A percentile compares a stretch with the other conserved stretches of the same genome.
phyloP scores from a whole-genome alignment of 164 flowering plant species.

The Magnolia sinica region DNA sequence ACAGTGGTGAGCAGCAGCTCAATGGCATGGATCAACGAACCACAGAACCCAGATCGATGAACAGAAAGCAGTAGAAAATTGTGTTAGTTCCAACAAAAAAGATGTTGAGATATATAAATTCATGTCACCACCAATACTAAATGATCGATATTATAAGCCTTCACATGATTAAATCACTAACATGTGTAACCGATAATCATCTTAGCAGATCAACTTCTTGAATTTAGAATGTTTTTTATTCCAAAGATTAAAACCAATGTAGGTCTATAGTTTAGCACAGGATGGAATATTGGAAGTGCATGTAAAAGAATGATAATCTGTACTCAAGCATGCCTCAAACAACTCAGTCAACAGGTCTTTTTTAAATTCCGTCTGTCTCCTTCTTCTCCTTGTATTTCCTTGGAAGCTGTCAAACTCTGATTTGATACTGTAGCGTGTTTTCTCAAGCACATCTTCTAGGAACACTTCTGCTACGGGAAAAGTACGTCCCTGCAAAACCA shows the following conservation, averaged over 20 bases:
- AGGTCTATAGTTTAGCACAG: not conserved
- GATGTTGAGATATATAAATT: not conserved
- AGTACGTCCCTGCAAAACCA: constrained; percentile 57
- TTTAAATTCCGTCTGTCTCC: constrained; percentile 55
- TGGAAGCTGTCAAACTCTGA: constrained; percentile 58
- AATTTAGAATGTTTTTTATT: not conserved
- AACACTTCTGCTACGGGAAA: constrained; percentile 75
- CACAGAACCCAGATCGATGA: not conserved
- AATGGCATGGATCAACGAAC: not conserved
- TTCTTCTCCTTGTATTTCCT: constrained; percentile 59
- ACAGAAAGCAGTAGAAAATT: not conserved
- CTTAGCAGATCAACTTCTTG: not conserved
- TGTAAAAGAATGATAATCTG: not conserved
- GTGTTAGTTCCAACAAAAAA: not conserved
- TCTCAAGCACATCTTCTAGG: constrained; percentile 85
- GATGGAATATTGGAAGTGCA: not conserved
- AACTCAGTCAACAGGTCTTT: constrained; percentile 70
- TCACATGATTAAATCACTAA: not conserved
- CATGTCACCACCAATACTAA: not conserved
- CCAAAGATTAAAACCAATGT: not conserved
- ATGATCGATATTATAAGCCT: not conserved
- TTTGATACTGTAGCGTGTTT: constrained; percentile 57
- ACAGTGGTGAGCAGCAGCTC: not conserved
- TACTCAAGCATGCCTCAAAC: constrained; percentile 59
- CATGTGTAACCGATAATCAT: not conserved